A percentile compares a stretch with the other conserved stretches of the same genome.
These are phyloP conservation scores for Chondrus crispus DNA, from an alignment of 23 red algal genomes.

Conservation along the genomic window DNA sequence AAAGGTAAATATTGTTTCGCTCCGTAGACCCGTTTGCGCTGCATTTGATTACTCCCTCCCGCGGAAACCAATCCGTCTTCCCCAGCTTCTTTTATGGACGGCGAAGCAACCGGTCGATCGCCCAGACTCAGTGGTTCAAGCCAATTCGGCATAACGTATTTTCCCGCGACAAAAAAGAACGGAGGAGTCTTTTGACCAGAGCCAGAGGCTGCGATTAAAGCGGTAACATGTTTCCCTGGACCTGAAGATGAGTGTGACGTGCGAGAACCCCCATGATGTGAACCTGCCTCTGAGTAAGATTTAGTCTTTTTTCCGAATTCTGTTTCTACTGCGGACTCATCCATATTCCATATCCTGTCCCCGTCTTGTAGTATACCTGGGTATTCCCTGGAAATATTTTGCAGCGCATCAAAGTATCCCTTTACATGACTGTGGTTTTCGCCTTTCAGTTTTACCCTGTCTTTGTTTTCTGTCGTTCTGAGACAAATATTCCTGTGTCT, in stretches of 20 bases:
- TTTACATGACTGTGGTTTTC: background rate
- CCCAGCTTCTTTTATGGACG: background rate
- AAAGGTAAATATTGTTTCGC: background rate
- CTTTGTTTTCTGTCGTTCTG: background rate
- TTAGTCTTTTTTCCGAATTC: background rate
- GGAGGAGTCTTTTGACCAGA: background rate
- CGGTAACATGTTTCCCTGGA: background rate
- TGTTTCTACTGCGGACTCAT: background rate
- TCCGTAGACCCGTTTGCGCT: background rate
- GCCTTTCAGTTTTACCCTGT: background rate
- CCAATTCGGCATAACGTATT: background rate
- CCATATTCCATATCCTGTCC: background rate
- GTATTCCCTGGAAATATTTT: background rate
- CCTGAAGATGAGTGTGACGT: background rate
- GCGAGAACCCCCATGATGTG: background rate
- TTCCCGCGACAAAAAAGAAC: background rate
- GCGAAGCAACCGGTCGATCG: background rate
- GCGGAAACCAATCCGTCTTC: background rate
- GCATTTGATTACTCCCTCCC: background rate
- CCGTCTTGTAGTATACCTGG: background rate
- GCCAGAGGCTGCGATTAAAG: background rate
- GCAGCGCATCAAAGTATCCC: background rate
- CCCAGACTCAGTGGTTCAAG: background rate
- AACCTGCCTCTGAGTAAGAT: background rate
- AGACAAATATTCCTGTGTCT: background rate